A percentile compares a stretch with the other conserved stretches of the same genome.
Evolutionary conservation across 352 stramenopile species (phyloP).

Genomic region (Phytophthora gonapodyides): DNA sequence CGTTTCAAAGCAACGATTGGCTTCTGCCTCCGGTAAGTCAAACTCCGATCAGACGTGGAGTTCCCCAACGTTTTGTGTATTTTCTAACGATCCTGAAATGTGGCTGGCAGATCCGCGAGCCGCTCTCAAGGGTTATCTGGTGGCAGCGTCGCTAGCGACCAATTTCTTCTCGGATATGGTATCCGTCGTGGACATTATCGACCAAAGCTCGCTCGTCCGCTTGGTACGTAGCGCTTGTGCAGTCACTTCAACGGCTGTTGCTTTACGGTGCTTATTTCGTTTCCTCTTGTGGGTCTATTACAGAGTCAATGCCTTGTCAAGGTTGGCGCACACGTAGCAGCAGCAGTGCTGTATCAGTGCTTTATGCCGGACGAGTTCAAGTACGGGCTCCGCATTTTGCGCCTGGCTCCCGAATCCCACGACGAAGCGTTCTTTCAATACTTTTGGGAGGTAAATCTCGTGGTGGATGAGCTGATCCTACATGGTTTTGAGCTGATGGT

Average conservation of each 20-base stretch:
- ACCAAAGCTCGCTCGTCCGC: constrained; percentile 83
- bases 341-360: constrained; percentile 85
- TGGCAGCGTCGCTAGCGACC: constrained; percentile 75
- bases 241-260: background rate
- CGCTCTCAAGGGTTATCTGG: constrained; percentile 76
- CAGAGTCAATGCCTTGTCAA: constrained; percentile 87
- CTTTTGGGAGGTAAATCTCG: constrained; percentile 78
- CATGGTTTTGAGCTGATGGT: background rate
- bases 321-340: constrained; percentile 75
- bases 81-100: constrained; percentile 15
- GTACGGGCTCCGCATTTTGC: constrained; percentile 82
- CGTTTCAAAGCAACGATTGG: constrained; percentile 69
- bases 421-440: constrained; percentile 86
- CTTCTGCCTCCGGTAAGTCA: constrained; percentile 56
- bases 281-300: background rate
- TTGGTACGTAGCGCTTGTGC: constrained; percentile 45
- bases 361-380: constrained; percentile 81
- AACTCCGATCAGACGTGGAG: background rate
- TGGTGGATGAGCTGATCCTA: background rate
- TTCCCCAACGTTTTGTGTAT: background rate
- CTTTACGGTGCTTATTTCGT: constrained; percentile 15
- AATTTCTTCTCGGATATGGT: constrained; percentile 81
- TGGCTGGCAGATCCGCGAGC: constrained; percentile 57
- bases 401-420: constrained; percentile 68
- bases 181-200: constrained; percentile 78